phyloP scores from a whole-genome alignment of 1,139 yeast species.

The Taphrina pruni region DNA sequence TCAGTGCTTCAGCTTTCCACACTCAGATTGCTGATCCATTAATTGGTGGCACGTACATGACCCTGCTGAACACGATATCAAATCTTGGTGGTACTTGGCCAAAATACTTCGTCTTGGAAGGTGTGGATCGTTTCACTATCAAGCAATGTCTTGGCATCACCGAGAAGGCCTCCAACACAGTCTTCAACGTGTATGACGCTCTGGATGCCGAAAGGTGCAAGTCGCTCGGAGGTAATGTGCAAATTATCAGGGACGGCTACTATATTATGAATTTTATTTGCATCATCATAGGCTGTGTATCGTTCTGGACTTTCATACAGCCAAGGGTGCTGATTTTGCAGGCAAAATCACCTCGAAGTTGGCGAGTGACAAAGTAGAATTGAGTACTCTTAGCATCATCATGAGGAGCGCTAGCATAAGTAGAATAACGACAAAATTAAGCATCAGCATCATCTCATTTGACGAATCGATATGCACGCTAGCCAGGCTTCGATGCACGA shows the following conservation, averaged over 20 bases:
- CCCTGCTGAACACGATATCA: slow-evolving; percentile 86
- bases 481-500: too few species aligned
- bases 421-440: neutral
- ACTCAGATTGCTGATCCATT: slow-evolving; percentile 93
- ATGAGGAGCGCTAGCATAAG: slow-evolving; percentile 2
- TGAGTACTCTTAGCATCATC: neutral
- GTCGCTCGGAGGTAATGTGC: slow-evolving; percentile 62
- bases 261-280: slow-evolving; percentile 77
- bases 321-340: slow-evolving; percentile 65
- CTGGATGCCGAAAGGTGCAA: slow-evolving; percentile 60
- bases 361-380: slow-evolving; percentile 61
- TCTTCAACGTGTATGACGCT: slow-evolving; percentile 54
- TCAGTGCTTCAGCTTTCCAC: slow-evolving; percentile 91
- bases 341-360: slow-evolving; percentile 66
- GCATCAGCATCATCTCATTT: too few species aligned
- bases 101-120: slow-evolving; percentile 69
- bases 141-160: slow-evolving; percentile 25
- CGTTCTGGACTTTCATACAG: slow-evolving; percentile 71
- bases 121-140: slow-evolving; percentile 77
- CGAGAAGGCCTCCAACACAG: slow-evolving; percentile 41
- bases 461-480: too few species aligned
- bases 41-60: slow-evolving; percentile 98
- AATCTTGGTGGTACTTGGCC: slow-evolving; percentile 99
- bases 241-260: slow-evolving; percentile 75
- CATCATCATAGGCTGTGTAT: slow-evolving; percentile 66